phyloP scores from a whole-genome alignment of 805 yeast species.

The Suhomyces canberraensis region DNA sequence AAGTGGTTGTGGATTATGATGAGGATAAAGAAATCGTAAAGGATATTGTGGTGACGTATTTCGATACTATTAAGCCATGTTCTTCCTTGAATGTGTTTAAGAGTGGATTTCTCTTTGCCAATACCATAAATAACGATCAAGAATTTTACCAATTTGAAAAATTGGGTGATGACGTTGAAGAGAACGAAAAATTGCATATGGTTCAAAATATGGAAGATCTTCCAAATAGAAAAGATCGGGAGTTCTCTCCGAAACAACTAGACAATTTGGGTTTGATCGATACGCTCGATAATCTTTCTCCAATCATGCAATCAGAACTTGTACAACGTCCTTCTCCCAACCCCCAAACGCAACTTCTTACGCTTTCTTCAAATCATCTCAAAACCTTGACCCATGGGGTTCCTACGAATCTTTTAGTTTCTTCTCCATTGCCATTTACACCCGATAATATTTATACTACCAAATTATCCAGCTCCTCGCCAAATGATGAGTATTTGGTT shows the following conservation, averaged over 20 bases:
- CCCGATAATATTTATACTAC: conserved; percentile 67
- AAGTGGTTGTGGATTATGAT: conserved; percentile 48
- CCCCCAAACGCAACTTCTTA: conserved; percentile 17
- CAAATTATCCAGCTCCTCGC: conserved; percentile 41
- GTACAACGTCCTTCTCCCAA: conserved; percentile 15
- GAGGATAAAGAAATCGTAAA: conserved; percentile 42
- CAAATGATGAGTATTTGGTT: conserved; percentile 60
- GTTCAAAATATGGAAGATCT: not conserved
- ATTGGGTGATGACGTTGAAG: conserved; percentile 54
- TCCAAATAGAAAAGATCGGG: not conserved
- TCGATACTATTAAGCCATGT: conserved; percentile 71
- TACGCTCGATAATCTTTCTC: conserved; percentile 47
- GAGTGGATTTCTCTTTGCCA: conserved; percentile 73
- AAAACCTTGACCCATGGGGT: conserved; percentile 56
- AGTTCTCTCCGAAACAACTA: conserved; percentile 16
- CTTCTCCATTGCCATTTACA: conserved; percentile 69
- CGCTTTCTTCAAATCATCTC: conserved; percentile 40
- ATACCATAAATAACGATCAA: conserved; percentile 61
- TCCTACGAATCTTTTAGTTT: conserved; percentile 58
- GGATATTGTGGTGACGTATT: conserved; percentile 55
- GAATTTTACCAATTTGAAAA: conserved; percentile 74
- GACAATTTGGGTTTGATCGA: conserved; percentile 62
- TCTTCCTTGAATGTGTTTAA: conserved; percentile 57
- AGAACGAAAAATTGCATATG: conserved; percentile 2
- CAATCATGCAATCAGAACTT: conserved; percentile 37